Evolutionary conservation across 179 eudicot genomes (phyloP), one percentile per base, ranked within the genome.

Genomic region (Drosera spatulata): DNA sequence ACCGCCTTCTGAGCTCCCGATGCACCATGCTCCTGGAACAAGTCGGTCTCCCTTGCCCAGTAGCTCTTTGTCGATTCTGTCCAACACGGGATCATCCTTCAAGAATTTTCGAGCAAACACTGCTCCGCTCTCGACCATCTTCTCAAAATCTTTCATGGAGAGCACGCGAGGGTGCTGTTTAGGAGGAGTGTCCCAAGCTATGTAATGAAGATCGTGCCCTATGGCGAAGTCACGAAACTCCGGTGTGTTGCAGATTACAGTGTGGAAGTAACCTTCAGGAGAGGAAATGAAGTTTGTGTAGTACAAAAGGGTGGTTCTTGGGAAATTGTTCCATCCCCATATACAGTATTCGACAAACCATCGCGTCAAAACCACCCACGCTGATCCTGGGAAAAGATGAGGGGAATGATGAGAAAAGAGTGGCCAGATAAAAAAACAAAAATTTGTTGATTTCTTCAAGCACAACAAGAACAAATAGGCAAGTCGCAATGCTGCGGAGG

Each of bases 321-420:
- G 97, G 63, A 91, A 81, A 63, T 91, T 91, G 55, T 91, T 96
- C 94, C 94, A 91, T 39, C 97, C 97, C 91, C 86, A 83, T 50
- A 88, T 74, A 4, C 71, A 62, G 66, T 91, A 85, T 58, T 91
- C 96, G 9, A 91, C 91, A 13, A 91, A 91, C 6, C 84, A 63
- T 10, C 85, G 96, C 2, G 97, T 81, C 14, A 91, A 80, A 61
- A 80, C 70, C 88, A 82, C 85, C 97, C 97, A 91, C 15, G 97
- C 97, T 7, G 97, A 91, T 54, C 97, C 97, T 91, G 88, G 55
- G 79, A 53, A 52, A 50, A 50, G 13, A 6, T 10, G 9, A 53
- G 39, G 2, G 39, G 37, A 33, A 39, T 55, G 33, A 22, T 22
- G 33, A 22, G 33, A 22, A 22, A 22, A 22, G 33, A 22, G 33